phyloP scores from a whole-genome alignment of 106 monocot genomes.

The Phalaenopsis equestris region DNA sequence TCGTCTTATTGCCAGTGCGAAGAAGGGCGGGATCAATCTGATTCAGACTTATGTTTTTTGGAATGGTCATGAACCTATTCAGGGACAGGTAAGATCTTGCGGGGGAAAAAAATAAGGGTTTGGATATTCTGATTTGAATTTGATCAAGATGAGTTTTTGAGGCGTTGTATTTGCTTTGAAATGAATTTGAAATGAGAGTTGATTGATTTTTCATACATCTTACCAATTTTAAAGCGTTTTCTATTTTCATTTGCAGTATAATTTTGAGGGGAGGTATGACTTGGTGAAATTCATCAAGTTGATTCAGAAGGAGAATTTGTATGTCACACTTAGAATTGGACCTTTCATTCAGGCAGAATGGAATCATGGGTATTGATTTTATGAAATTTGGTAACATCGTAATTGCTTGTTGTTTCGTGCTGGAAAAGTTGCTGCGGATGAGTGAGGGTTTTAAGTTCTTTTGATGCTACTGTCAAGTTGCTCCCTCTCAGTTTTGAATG shows the following conservation, averaged over 20 bases:
- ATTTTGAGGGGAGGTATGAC: slow-evolving; percentile 70
- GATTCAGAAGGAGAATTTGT: slow-evolving; percentile 47
- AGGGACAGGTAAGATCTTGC: slow-evolving; percentile 30
- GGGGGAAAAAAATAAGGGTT: too few species aligned
- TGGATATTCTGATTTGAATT: too few species aligned
- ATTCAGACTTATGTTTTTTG: slow-evolving; percentile 66
- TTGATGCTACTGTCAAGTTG: too few species aligned
- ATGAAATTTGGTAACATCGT: not conserved
- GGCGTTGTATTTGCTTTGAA: too few species aligned
- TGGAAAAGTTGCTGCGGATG: too few species aligned
- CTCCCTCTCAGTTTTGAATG: too few species aligned
- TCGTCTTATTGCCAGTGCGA: slow-evolving; percentile 27
- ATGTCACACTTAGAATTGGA: slow-evolving; percentile 55
- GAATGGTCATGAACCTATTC: slow-evolving; percentile 64
- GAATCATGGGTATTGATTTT: slow-evolving; percentile 46
- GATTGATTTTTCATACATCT: too few species aligned
- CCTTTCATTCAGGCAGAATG: slow-evolving; percentile 90
- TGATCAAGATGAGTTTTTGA: not conserved
- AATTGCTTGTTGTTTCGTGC: too few species aligned
- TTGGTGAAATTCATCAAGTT: slow-evolving; percentile 71
- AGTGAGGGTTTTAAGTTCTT: too few species aligned
- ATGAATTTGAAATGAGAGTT: too few species aligned
- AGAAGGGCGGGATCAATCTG: slow-evolving; percentile 38
- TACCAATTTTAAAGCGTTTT: too few species aligned
- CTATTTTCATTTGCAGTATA: slow-evolving; percentile 37